Conservation (phyloP, 345 rosid genomes). For the Eucalyptus globulus region DNA sequence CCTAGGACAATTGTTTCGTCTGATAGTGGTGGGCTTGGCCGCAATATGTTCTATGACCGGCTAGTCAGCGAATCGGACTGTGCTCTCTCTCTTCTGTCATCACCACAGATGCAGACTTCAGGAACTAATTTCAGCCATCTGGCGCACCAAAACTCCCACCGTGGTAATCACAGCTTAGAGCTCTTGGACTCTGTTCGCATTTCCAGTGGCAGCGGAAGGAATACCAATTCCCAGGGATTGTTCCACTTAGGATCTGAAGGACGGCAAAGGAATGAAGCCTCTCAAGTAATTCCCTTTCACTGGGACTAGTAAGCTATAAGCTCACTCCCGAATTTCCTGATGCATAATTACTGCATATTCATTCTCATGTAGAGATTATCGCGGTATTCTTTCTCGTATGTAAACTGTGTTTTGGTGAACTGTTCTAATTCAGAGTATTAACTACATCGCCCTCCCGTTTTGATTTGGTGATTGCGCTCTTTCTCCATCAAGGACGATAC, state of each 20-base stretch:
- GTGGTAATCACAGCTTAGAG: not conserved
- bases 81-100: conserved; percentile 96
- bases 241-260: conserved; percentile 27
- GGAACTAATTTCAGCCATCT: conserved; percentile 1
- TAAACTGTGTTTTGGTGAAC: not conserved
- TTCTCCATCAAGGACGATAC: not conserved
- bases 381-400: not conserved
- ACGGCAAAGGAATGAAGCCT: conserved; percentile 19
- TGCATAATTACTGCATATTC: not conserved
- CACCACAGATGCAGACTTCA: conserved; percentile 24
- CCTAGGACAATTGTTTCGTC: conserved; percentile 1
- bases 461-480: not conserved
- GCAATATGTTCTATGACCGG: conserved; percentile 31
- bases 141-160: not conserved
- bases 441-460: not conserved
- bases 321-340: not conserved
- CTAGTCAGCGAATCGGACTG: conserved; percentile 40
- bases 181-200: conserved; percentile 25
- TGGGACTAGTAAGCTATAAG: conserved; percentile 27
- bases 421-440: not conserved
- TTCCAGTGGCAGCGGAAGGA: conserved; percentile 8
- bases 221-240: conserved; percentile 16
- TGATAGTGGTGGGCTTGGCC: conserved; percentile 8
- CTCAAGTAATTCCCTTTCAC: conserved; percentile 50
- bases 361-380: not conserved